A percentile compares a stretch with the other conserved stretches of the same genome.
Evolutionary conservation across 2,329 filamentous ascomycete species (phyloP).

Genomic region (Diaporthe vaccinii): DNA sequence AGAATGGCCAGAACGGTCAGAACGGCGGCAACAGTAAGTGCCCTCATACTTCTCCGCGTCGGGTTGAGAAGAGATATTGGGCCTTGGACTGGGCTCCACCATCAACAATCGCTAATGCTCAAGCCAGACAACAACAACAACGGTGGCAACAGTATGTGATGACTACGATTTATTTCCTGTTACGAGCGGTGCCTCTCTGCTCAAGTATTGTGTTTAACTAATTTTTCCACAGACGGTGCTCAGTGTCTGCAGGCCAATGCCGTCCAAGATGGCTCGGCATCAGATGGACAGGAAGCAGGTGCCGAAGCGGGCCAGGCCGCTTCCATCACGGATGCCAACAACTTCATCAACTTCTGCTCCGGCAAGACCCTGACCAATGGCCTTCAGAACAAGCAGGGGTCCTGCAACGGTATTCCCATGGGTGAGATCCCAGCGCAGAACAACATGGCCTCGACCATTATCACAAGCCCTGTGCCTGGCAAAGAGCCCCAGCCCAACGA

Average conservation of each 20-base stretch:
- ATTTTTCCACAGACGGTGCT: conserved; percentile 49
- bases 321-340: conserved; percentile 67
- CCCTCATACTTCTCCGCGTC: neutral
- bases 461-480: conserved; percentile 66
- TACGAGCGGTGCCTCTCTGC: neutral
- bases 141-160: conserved; percentile 13
- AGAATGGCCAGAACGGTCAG: conserved; percentile 45
- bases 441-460: conserved; percentile 70
- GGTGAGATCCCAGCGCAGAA: conserved; percentile 68
- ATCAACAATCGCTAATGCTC: conserved; percentile 4
- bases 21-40: neutral
- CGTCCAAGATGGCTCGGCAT: conserved; percentile 48
- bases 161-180: neutral
- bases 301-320: conserved; percentile 61
- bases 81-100: neutral
- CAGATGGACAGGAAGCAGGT: conserved; percentile 60
- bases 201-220: conserved; percentile 50
- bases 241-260: conserved; percentile 51
- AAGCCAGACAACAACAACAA: conserved; percentile 16
- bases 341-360: conserved; percentile 75
- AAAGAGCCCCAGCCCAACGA: conserved; percentile 61
- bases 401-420: conserved; percentile 76
- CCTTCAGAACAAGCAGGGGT: conserved; percentile 68
- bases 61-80: neutral
- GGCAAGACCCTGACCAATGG: conserved; percentile 71